Evolutionary conservation across 2,329 filamentous ascomycete species (phyloP).

Genomic region (Alternaria viburni): DNA sequence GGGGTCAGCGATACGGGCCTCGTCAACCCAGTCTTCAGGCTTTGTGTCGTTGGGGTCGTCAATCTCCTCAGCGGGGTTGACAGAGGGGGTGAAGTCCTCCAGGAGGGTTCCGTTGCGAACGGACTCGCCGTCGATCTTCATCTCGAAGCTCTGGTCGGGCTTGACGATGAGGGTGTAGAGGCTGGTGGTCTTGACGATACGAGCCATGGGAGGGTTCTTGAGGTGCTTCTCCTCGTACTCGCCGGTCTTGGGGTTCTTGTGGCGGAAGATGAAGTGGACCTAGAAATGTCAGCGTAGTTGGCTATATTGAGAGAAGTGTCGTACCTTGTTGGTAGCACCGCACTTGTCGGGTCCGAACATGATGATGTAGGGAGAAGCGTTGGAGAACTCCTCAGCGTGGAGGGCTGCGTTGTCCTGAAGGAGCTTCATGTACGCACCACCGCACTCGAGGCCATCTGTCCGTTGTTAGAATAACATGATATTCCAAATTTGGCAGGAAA

Average conservation of each 20-base stretch:
- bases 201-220: constrained; percentile 79
- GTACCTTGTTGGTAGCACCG: constrained; percentile 96
- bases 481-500: neutral
- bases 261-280: constrained; percentile 96
- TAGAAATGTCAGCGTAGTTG: constrained; percentile 38
- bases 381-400: constrained; percentile 96
- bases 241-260: constrained; percentile 99
- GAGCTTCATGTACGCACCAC: constrained; percentile 99
- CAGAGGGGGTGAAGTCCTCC: constrained; percentile 89
- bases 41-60: constrained; percentile 93
- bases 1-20: constrained; percentile 87
- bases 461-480: constrained; percentile 35
- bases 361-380: constrained; percentile 96
- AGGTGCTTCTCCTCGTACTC: constrained; percentile 99
- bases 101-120: constrained; percentile 89
- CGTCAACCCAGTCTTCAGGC: constrained; percentile 95
- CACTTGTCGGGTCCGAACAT: constrained; percentile 99
- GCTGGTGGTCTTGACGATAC: constrained; percentile 88
- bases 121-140: constrained; percentile 88
- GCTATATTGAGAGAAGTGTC: constrained; percentile 9
- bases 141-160: constrained; percentile 93
- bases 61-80: constrained; percentile 95
- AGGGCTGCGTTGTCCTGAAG: constrained; percentile 97
- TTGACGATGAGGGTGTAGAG: constrained; percentile 97
- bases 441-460: constrained; percentile 90